A percentile compares a stretch with the other conserved stretches of the same genome.
These are phyloP conservation scores for Xylariaceae sp. DNA, from an alignment of 2,329 filamentous ascomycete species.

Conservation along the genomic window DNA sequence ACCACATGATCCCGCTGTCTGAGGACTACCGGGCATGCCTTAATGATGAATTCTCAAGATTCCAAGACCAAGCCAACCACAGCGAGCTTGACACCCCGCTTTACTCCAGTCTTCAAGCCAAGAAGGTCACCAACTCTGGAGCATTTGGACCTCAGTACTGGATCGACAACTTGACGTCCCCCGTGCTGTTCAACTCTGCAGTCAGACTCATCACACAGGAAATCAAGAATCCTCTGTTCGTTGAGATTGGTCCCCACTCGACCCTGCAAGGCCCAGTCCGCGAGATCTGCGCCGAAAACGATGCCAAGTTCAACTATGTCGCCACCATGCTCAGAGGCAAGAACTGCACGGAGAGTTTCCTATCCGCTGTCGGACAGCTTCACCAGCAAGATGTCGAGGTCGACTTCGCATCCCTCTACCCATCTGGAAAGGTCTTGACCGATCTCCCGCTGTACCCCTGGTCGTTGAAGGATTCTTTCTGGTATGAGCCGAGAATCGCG, in stretches of 20 bases:
- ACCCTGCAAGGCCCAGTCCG: slow-evolving; percentile 22
- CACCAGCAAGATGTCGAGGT: slow-evolving; percentile 7
- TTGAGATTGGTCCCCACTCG: slow-evolving; percentile 28
- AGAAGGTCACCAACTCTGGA: slow-evolving; percentile 4
- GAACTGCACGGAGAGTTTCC: slow-evolving; percentile 11
- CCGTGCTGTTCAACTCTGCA: slow-evolving; percentile 21
- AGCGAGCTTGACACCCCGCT: no score
- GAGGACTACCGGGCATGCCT: slow-evolving; percentile 8
- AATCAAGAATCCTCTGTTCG: slow-evolving; percentile 4
- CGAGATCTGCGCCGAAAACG: slow-evolving; percentile 17
- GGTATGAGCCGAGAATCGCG: slow-evolving; percentile 22
- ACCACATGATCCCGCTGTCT: slow-evolving; percentile 25
- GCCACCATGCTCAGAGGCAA: slow-evolving; percentile 14
- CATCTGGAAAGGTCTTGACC: slow-evolving; percentile 13
- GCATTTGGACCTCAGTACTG: slow-evolving; percentile 21
- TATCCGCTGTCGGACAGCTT: slow-evolving; percentile 20
- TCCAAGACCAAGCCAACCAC: no score
- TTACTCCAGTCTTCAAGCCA: slow-evolving; percentile 20
- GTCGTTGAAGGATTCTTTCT: slow-evolving; percentile 21
- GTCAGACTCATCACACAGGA: slow-evolving; percentile 12
- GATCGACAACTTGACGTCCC: slow-evolving; percentile 21
- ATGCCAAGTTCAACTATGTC: slow-evolving; percentile 13
- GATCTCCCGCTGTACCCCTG: slow-evolving; percentile 26
- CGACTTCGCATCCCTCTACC: slow-evolving; percentile 12
- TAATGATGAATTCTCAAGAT: no score